These are phyloP conservation scores for Aspergillus oerlinghausenensis DNA, from an alignment of 2,329 filamentous ascomycete genomes.

Conservation along the genomic window DNA sequence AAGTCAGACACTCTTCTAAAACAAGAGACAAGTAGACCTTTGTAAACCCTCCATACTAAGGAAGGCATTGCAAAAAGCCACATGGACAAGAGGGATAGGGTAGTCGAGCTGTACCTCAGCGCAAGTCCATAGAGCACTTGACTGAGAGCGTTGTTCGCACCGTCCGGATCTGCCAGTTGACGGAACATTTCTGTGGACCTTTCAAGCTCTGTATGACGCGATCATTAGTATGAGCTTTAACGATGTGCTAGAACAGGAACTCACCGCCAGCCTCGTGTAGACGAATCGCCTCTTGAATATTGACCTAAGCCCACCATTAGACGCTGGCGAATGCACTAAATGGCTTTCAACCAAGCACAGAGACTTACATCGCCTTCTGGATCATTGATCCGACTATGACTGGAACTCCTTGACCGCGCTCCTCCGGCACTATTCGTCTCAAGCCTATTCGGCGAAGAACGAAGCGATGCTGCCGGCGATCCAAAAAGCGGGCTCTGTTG, in stretches of 20 bases:
- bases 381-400: slow-evolving; percentile 27
- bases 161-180: slow-evolving; percentile 72
- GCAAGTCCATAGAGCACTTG: slow-evolving; percentile 95
- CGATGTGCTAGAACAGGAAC: slow-evolving; percentile 5
- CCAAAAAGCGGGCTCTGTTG: slow-evolving; percentile 48
- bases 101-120: slow-evolving; percentile 55
- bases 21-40: neutral
- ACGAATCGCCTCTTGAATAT: slow-evolving; percentile 93
- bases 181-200: slow-evolving; percentile 82
- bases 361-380: slow-evolving; percentile 33
- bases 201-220: slow-evolving; percentile 54
- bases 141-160: slow-evolving; percentile 85
- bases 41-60: neutral
- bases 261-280: slow-evolving; percentile 75
- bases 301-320: slow-evolving; percentile 32
- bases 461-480: slow-evolving; percentile 31
- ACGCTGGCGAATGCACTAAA: neutral
- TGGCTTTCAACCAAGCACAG: neutral
- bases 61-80: neutral
- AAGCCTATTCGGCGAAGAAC: slow-evolving; percentile 10
- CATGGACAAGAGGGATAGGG: neutral
- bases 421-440: slow-evolving; percentile 3
- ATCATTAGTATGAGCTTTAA: neutral
- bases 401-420: slow-evolving; percentile 29
- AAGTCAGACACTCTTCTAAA: neutral